Percentiles rank a stretch among this genome's conserved stretches.
Conservation (phyloP, 2,329 filamentous ascomycete species). For the Periconia sp. region DNA sequence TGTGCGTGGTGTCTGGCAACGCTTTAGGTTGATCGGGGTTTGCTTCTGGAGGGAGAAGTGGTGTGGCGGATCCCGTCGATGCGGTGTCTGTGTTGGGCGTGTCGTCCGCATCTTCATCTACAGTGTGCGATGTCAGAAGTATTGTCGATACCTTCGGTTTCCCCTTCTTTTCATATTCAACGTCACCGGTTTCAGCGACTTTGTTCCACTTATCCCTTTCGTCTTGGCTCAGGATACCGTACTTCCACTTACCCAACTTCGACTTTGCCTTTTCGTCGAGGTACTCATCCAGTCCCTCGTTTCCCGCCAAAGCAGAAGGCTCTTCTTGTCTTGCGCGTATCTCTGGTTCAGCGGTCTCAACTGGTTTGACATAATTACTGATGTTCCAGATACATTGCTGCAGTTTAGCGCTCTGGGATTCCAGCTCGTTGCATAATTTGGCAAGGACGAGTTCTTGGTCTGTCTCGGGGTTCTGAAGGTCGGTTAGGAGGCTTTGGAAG, state of each 20-base stretch:
- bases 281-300: neutral
- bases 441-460: neutral
- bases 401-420: conserved; percentile 6
- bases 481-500: neutral
- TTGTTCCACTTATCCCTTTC: neutral
- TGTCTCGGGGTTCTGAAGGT: conserved; percentile 1
- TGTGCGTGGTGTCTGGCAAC: no score
- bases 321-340: neutral
- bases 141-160: neutral
- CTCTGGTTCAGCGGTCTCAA: neutral
- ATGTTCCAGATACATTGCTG: conserved; percentile 2
- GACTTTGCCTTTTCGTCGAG: neutral
- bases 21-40: no score
- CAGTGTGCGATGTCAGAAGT: neutral
- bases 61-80: no score
- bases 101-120: neutral
- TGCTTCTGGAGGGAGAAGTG: no score
- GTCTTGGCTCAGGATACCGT: neutral
- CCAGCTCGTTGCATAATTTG: conserved; percentile 2
- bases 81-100: neutral
- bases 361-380: neutral
- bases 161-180: neutral
- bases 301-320: neutral
- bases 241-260: neutral
- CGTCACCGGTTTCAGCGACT: no score